Evolutionary conservation across 345 rosid species (phyloP), one percentile per base, ranked within the genome.

Genomic region (Iberis pinnata): DNA sequence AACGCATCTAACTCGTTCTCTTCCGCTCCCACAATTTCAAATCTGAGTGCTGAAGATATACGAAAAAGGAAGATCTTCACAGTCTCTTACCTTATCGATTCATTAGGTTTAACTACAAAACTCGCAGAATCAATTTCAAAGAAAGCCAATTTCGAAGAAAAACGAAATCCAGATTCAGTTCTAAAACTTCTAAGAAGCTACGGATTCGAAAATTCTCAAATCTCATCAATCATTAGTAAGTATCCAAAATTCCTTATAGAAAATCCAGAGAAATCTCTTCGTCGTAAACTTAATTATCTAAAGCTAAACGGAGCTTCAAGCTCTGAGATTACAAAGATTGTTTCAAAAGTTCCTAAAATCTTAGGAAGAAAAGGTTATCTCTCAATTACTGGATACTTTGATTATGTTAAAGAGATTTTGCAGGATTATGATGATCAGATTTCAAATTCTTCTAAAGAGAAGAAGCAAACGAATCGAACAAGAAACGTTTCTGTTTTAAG

Each of bases 231-330:
- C 37, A 47, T 74, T 17, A 16, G 44, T 2, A 37, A 17, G 4
- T 45, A 41, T 12, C 82, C 79, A 1, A 4, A 3, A 1, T 11
- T 77, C 27, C 79, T 77, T n/a, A 0, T 43, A 1, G 60, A 35
- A 1, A 39, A 54, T 12, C 46, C 59, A 1, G 69, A 62, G 57
- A 62, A 53, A 18, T 46, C 58, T 26, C 71, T 71, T 43, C 41
- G 69, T 18, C 70, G 67, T 17, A 73, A 76, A 16, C 49, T 73
- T 1, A 58, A 73, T 43, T 70, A 64, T 18, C 24, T 76, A 2
- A 58, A 47, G 16, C 54, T 75, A 3, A 63, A 24, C n/a, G 73
- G 74, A 17, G 52, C 71, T 33, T 56, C 69, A 7, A 64, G 31
- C 15, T 56, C 69, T 31, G 74, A 51, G 11, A 24, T 62, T 32